Percentiles rank a stretch among this genome's conserved stretches.
Evolutionary conservation across 2,329 filamentous ascomycete genomes (phyloP).

Genomic region (Sporothrix pallida): DNA sequence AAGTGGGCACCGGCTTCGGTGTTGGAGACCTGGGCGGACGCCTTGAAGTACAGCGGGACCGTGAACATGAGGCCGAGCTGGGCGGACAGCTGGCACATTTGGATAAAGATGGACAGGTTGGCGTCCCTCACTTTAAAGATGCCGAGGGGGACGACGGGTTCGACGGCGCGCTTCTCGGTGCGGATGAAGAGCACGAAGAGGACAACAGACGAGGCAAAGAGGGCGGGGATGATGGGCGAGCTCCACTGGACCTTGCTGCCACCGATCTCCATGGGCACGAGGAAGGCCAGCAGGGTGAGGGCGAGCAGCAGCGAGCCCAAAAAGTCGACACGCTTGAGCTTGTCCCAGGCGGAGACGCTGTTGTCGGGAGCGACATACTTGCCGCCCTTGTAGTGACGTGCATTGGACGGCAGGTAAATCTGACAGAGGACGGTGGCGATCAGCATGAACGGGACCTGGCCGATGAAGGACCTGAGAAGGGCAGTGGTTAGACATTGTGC

Average conservation of each 20-base stretch:
- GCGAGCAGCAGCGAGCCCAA: constrained; percentile 57
- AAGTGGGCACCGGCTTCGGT: constrained; percentile 66
- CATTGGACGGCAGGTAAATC: constrained; percentile 46
- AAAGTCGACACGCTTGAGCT: constrained; percentile 63
- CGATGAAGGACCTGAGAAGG: constrained; percentile 57
- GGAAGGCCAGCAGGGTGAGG: constrained; percentile 45
- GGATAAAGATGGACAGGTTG: constrained; percentile 59
- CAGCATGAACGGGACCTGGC: constrained; percentile 61
- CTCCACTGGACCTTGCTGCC: constrained; percentile 49
- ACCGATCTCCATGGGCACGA: constrained; percentile 50
- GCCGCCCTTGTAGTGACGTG: constrained; percentile 33
- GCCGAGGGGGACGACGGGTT: constrained; percentile 65
- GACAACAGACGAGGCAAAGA: constrained; percentile 43
- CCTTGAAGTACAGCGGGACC: constrained; percentile 72
- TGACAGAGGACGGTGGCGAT: constrained; percentile 53
- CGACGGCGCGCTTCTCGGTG: constrained; percentile 50
- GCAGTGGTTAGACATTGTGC: background rate
- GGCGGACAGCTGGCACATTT: constrained; percentile 59
- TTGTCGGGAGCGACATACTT: constrained; percentile 38
- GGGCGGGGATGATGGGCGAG: constrained; percentile 44
- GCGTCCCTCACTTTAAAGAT: constrained; percentile 60
- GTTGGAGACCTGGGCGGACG: constrained; percentile 62
- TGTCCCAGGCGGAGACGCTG: constrained; percentile 36
- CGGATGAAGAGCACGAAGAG: constrained; percentile 46
- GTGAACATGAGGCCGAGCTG: constrained; percentile 69